Percentiles rank a stretch among this genome's conserved stretches.
Evolutionary conservation across 1,139 yeast genomes (phyloP).

Genomic region (Pneumocystis canis): DNA sequence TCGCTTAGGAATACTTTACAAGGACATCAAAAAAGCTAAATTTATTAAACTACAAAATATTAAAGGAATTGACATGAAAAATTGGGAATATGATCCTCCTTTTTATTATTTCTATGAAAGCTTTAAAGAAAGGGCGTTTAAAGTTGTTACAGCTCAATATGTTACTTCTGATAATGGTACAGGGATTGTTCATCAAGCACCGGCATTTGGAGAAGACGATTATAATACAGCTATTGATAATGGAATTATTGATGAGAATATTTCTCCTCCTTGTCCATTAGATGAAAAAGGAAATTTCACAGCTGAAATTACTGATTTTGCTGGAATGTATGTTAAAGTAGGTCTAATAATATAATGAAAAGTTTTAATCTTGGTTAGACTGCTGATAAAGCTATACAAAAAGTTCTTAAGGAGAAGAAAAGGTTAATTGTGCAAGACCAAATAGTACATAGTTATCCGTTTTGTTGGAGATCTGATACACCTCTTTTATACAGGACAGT

Average conservation of each 20-base stretch:
- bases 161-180: slow-evolving; percentile 95
- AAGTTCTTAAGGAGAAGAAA: slow-evolving; percentile 63
- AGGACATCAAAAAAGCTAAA: slow-evolving; percentile 85
- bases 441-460: slow-evolving; percentile 90
- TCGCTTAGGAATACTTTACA: slow-evolving; percentile 68
- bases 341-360: background rate
- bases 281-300: slow-evolving; percentile 86
- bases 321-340: slow-evolving; percentile 68
- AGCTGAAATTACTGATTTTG: slow-evolving; percentile 52
- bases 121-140: slow-evolving; percentile 64
- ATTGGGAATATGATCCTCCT: slow-evolving; percentile 65
- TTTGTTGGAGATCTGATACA: slow-evolving; percentile 99
- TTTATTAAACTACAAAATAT: slow-evolving; percentile 67
- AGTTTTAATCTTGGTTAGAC: slow-evolving; percentile 26
- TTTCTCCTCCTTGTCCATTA: slow-evolving; percentile 79
- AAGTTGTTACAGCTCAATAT: slow-evolving; percentile 65
- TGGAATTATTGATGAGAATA: slow-evolving; percentile 57
- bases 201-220: slow-evolving; percentile 99
- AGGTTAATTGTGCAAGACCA: slow-evolving; percentile 63
- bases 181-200: slow-evolving; percentile 96
- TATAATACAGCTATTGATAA: slow-evolving; percentile 61
- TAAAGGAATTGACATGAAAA: slow-evolving; percentile 65
- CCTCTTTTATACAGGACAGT: slow-evolving; percentile 91
- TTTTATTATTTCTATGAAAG: slow-evolving; percentile 66
- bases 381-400: slow-evolving; percentile 84